A percentile compares a stretch with the other conserved stretches of the same genome.
Evolutionary conservation across 495 filamentous ascomycete species (phyloP).

Genomic region (Lasiosphaeria ovina): DNA sequence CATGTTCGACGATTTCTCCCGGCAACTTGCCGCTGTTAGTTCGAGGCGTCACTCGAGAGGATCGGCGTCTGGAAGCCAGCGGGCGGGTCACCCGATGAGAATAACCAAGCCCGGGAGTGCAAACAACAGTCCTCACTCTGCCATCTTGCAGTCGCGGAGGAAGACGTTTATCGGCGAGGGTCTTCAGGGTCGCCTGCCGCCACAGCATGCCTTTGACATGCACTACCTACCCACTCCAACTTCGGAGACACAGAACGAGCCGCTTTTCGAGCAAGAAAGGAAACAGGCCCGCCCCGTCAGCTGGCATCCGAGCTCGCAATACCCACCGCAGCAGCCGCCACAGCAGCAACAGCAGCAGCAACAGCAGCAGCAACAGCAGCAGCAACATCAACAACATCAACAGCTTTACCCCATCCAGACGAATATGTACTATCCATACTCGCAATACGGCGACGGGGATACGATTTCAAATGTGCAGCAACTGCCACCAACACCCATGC

Average conservation of each 20-base stretch:
- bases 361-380: slow-evolving; percentile 24
- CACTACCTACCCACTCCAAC: slow-evolving; percentile 30
- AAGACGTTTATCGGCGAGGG: slow-evolving; percentile 56
- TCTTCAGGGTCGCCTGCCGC: slow-evolving; percentile 31
- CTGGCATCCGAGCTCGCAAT: slow-evolving; percentile 63
- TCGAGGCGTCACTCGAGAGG: slow-evolving; percentile 42
- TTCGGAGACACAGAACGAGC: slow-evolving; percentile 29
- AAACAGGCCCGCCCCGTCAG: slow-evolving; percentile 57
- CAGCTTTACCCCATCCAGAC: too few relatives aligned
- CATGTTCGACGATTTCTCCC: slow-evolving; percentile 39
- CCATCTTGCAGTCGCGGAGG: slow-evolving; percentile 47
- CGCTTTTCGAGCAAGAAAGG: slow-evolving; percentile 31
- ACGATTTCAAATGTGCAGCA: slow-evolving; percentile 37
- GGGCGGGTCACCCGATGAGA: slow-evolving; percentile 45
- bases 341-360: slow-evolving; percentile 22
- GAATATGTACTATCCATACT: slow-evolving; percentile 24
- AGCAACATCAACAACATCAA: too few relatives aligned
- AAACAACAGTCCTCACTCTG: slow-evolving; percentile 65
- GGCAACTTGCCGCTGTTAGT: slow-evolving; percentile 36
- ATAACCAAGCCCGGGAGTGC: slow-evolving; percentile 67
- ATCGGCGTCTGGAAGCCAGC: slow-evolving; percentile 33
- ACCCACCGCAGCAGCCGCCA: slow-evolving; percentile 26
- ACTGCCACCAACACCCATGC: slow-evolving; percentile 40
- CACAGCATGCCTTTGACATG: slow-evolving; percentile 41
- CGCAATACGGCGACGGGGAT: slow-evolving; percentile 37